Evolutionary conservation across 805 yeast genomes (phyloP).

Genomic region (Metschnikowia kunwiensis): DNA sequence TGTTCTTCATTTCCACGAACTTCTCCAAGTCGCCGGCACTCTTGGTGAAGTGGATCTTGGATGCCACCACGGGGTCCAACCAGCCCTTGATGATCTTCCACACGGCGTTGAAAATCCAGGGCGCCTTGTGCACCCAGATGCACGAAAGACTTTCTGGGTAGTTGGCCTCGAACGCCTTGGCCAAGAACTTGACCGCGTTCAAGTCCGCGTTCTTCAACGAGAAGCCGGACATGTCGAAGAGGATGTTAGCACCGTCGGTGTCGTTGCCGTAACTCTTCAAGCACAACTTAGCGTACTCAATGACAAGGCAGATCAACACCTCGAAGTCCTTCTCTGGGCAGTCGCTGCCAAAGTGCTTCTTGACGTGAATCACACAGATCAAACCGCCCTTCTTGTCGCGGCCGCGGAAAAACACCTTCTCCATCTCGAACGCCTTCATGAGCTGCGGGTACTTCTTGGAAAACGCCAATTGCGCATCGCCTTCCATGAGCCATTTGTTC

Average conservation of each 20-base stretch:
- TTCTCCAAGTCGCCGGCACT: constrained; percentile 61
- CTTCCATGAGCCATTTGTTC: constrained; percentile 19
- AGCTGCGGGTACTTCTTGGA: constrained; percentile 17
- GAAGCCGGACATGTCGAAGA: constrained; percentile 88
- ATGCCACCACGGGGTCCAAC: constrained; percentile 95
- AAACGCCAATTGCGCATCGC: constrained; percentile 13
- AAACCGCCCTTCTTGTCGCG: constrained; percentile 17
- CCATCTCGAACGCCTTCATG: constrained; percentile 17
- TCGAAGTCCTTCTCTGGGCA: constrained; percentile 24
- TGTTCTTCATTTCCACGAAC: constrained; percentile 53
- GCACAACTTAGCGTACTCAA: constrained; percentile 44
- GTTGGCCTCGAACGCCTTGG: constrained; percentile 89
- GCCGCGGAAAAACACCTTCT: constrained; percentile 18
- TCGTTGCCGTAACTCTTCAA: constrained; percentile 14
- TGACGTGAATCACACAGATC: constrained; percentile 20
- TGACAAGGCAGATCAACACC: constrained; percentile 18
- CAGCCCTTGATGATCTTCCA: constrained; percentile 92
- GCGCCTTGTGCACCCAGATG: constrained; percentile 86
- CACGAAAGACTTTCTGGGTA: constrained; percentile 91
- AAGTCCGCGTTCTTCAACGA: constrained; percentile 92
- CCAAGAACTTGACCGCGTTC: constrained; percentile 82
- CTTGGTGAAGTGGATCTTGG: constrained; percentile 83
- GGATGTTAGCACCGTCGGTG: constrained; percentile 41
- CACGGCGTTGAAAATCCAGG: constrained; percentile 93
- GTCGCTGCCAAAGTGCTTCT: constrained; percentile 23